These are phyloP conservation scores for Rhododendron henanense DNA, from an alignment of 148 eudicot species.

Conservation along the genomic window DNA sequence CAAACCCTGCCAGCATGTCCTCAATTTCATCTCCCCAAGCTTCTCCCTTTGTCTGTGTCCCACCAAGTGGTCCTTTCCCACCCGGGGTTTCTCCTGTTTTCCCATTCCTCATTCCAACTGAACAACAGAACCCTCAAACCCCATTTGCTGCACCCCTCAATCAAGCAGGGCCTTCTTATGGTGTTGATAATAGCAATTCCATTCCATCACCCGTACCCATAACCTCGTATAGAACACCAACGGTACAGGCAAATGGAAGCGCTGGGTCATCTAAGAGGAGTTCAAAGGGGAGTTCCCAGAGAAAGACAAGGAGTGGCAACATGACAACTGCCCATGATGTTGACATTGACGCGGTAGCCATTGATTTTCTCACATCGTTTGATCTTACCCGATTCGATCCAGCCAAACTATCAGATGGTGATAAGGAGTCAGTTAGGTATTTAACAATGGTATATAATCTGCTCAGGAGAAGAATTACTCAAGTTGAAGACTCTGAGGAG, in stretches of 20 bases:
- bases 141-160: constrained; percentile 9
- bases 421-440: constrained; percentile 43
- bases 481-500: constrained; percentile 70
- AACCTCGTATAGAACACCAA: constrained; percentile 65
- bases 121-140: constrained; percentile 14
- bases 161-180: constrained; percentile 14
- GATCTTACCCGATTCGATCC: constrained; percentile 40
- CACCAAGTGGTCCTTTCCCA: constrained; percentile 52
- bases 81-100: constrained; percentile 46
- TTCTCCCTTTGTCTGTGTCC: constrained; percentile 37
- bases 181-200: constrained; percentile 6
- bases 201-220: constrained; percentile 58
- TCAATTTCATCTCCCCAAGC: constrained; percentile 27
- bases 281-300: constrained; percentile 22
- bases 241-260: constrained; percentile 33
- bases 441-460: constrained; percentile 54
- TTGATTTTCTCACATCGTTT: constrained; percentile 28
- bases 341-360: constrained; percentile 28
- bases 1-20: constrained; percentile 18
- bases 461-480: constrained; percentile 61
- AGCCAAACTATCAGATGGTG: constrained; percentile 46
- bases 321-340: constrained; percentile 16
- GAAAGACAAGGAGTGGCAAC: constrained; percentile 24
- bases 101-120: constrained; percentile 31
- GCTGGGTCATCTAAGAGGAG: constrained; percentile 37